phyloP scores from a whole-genome alignment of 306 rosid genomes.

The Quercus variabilis region DNA sequence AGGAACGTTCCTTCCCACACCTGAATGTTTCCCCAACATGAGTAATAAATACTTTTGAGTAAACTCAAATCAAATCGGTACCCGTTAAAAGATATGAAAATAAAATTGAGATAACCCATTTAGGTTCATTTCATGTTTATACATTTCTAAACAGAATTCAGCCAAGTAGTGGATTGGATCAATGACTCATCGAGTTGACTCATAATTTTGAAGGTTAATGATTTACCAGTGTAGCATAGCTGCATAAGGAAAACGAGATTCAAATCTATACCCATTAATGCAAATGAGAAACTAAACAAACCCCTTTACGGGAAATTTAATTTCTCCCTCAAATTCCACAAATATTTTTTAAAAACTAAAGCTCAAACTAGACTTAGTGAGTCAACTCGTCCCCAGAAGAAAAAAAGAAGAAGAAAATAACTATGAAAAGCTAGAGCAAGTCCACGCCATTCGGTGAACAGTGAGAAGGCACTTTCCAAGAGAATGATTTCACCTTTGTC shows the following conservation, averaged over 20 bases:
- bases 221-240: neutral
- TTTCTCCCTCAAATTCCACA: neutral
- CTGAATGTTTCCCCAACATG: neutral
- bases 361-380: constrained; percentile 10
- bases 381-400: neutral
- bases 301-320: neutral
- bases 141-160: neutral
- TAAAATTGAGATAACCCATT: neutral
- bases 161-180: neutral
- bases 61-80: neutral
- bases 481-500: constrained; percentile 69
- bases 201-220: neutral
- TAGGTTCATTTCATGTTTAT: neutral
- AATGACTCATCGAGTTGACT: neutral
- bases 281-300: neutral
- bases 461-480: constrained; percentile 94
- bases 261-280: neutral
- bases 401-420: neutral
- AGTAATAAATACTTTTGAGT: neutral
- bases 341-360: neutral
- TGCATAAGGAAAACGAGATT: neutral
- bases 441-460: constrained; percentile 60
- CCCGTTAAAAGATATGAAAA: neutral
- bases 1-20: no score
- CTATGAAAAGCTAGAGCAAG: neutral